These are phyloP conservation scores for Syncephalastrum sp. DNA, from an alignment of 371 early-diverging fungal genomes.

Conservation along the genomic window DNA sequence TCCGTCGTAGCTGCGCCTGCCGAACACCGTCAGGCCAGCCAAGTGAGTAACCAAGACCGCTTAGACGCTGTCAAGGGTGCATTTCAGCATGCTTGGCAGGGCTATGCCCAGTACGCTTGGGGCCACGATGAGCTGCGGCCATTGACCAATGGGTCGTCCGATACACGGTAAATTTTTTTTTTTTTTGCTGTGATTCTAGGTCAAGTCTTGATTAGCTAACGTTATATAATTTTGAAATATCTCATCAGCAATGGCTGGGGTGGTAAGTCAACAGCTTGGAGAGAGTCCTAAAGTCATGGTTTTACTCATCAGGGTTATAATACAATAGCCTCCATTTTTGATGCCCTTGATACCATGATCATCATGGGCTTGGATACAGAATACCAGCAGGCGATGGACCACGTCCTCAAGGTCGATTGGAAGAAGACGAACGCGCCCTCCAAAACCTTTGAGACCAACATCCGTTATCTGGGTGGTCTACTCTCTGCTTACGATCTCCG, in stretches of 20 bases:
- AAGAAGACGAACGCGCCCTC: conserved; percentile 15
- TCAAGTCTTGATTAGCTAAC: conserved; percentile 18
- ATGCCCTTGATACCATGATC: conserved; percentile 81
- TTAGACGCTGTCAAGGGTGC: conserved; percentile 46
- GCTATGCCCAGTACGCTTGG: conserved; percentile 65
- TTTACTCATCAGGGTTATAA: neutral
- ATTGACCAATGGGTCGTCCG: conserved; percentile 35
- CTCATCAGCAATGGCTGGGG: conserved; percentile 47
- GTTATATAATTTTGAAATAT: neutral
- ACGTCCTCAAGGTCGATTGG: conserved; percentile 53
- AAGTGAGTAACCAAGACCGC: neutral
- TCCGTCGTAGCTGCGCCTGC: neutral
- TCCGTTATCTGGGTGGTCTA: conserved; percentile 73
- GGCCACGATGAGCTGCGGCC: conserved; percentile 63
- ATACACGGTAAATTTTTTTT: conserved; percentile 65
- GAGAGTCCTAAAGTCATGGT: neutral
- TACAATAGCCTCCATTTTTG: conserved; percentile 68
- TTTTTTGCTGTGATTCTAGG: conserved; percentile 42
- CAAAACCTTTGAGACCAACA: conserved; percentile 75
- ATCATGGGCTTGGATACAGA: conserved; percentile 81
- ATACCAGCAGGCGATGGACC: conserved; percentile 62
- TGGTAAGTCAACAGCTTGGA: conserved; percentile 22
- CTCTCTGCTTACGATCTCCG: conserved; percentile 61
- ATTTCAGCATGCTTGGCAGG: conserved; percentile 74
- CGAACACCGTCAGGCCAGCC: conserved; percentile 4